Conservation (phyloP, 192 early-diverging fungal species). For the Rhizophagus sp. region DNA sequence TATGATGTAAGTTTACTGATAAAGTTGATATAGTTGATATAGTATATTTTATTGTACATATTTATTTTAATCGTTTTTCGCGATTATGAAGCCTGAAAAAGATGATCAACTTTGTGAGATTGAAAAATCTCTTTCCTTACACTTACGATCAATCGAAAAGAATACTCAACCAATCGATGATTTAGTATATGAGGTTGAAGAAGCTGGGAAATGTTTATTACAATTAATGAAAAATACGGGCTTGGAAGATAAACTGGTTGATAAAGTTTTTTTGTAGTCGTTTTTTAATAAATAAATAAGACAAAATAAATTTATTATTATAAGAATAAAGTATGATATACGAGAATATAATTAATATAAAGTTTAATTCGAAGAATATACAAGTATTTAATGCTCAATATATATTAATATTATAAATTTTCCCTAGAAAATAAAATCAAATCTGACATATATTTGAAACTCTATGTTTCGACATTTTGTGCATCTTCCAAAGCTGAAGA, state of each 20-base stretch:
- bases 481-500: neutral
- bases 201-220: neutral
- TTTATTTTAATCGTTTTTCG: neutral
- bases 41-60: neutral
- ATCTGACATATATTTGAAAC: too few relatives aligned
- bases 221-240: neutral
- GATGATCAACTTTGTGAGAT: slow-evolving; percentile 10
- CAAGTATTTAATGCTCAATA: too few relatives aligned
- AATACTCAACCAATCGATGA: neutral
- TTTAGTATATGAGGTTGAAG: slow-evolving; percentile 1
- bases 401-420: too few relatives aligned
- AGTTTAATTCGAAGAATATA: too few relatives aligned
- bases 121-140: neutral
- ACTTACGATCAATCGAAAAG: slow-evolving; percentile 9
- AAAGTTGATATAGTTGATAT: too few relatives aligned
- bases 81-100: neutral
- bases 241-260: neutral
- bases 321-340: too few relatives aligned
- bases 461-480: neutral
- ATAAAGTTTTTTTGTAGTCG: neutral
- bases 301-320: too few relatives aligned
- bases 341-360: too few relatives aligned
- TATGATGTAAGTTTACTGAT: neutral
- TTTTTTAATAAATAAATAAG: too few relatives aligned
- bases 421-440: too few relatives aligned